Conservation (phyloP, 164 flowering plant species). For the Hamamelis virginiana region DNA sequence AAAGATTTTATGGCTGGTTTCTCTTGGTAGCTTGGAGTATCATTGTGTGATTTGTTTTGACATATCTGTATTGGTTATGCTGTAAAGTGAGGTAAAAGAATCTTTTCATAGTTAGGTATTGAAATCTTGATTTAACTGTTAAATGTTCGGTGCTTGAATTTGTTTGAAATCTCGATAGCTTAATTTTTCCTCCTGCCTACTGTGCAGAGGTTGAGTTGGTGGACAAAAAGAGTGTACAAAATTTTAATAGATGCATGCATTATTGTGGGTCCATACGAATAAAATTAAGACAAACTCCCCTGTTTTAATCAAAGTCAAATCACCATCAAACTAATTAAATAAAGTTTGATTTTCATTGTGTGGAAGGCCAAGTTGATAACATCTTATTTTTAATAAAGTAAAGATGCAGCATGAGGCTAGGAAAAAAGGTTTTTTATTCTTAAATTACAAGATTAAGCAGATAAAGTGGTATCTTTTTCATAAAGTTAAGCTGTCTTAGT, state of each 20-base stretch:
- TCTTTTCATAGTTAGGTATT: conserved; percentile 9
- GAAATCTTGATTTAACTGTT: conserved; percentile 1
- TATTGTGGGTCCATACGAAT: conserved; percentile 22
- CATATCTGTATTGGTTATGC: background rate
- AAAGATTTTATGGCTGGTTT: background rate
- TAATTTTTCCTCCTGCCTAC: background rate
- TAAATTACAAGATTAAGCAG: conserved; percentile 7
- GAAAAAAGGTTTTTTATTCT: conserved; percentile 2
- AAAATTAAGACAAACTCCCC: conserved; percentile 11
- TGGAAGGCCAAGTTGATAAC: conserved; percentile 22
- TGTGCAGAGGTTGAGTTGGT: conserved; percentile 13
- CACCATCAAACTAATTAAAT: conserved; percentile 19
- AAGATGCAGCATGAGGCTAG: conserved; percentile 21
- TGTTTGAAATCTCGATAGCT: background rate
- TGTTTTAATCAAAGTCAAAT: conserved; percentile 27
- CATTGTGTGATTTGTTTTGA: background rate
- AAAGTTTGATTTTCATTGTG: conserved; percentile 17
- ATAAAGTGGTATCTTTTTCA: conserved; percentile 7
- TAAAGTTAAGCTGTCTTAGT: conserved; percentile 14
- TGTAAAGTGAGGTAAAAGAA: background rate
- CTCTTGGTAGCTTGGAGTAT: background rate
- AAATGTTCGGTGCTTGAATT: background rate
- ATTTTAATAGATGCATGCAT: conserved; percentile 8
- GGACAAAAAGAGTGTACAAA: conserved; percentile 20
- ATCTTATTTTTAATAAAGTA: conserved; percentile 9